Base-by-base conservation (phyloP, 148 eudicot genomes). In the Amaranthus palmeri region DNA sequence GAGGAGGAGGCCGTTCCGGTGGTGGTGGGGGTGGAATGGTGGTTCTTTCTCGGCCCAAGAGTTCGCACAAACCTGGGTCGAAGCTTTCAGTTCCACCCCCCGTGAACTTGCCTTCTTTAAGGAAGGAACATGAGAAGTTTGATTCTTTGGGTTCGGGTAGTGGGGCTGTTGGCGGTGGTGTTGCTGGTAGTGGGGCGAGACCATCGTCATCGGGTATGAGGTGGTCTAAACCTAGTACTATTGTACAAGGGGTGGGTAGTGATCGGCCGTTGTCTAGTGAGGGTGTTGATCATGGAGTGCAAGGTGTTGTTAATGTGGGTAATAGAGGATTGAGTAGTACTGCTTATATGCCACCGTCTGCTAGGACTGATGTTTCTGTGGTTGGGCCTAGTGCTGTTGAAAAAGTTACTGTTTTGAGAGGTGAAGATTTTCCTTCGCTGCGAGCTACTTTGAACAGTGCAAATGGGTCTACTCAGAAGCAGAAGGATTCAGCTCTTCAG, bases 61-160 rank as follows among this genome's bases (percentile, higher is more conserved):
- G 88, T 69, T 70, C 87, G 8, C 91, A 86, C 75, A 93, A 91
- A 74, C 84, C 72, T 69, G 90, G 79, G 74, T 69, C 92, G 54
- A 95, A 95, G 73, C 82, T 92, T 71, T 89, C 99, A 73, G 93
- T 95, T 83, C 96, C 97, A 78, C 97, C 99, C 93, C 98, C 97
- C 89, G 87, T 95, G 97, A 95, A 95, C 76, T 86, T 95, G 72
- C 97, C 99, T 0, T 95, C 99, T 10, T 48, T 88, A 65, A 95
- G 97, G 86, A 95, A 88, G 83, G 99, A 95, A 61, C 93, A 95
- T 74, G 91, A 93, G 85, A 86, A 74, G 71, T 88, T 88, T 80
- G 97, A 95, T 83, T 68, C 79, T 4, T 79, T 81, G n/a, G 96
- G 97, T 12, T 57, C 93, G 0, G 92, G 88, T 44, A 74, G 86